Evolutionary conservation across 1,284 basidiomycete genomes (phyloP), one percentile per base, ranked within the genome.

Genomic region (Ganoderma sinense): DNA sequence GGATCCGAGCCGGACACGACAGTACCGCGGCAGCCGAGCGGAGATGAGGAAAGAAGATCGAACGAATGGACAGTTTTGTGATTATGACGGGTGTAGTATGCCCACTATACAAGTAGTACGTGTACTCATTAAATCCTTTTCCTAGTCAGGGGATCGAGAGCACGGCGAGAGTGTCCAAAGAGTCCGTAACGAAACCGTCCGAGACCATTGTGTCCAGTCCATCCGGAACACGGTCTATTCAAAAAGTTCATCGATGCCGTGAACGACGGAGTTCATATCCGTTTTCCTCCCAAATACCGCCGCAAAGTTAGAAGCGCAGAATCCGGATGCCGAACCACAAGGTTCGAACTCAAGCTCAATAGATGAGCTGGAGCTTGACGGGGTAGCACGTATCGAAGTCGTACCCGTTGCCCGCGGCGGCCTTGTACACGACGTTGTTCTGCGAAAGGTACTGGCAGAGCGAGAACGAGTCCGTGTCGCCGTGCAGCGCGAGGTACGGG

Each of bases 401-500:
- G 72, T 78, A 77, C 59, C 41, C 62, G 51, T 45, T 40, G 41
- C 65, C 65, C 67, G 72, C 63, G 36, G 39, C n/a, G 51, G 68
- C 45, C 67, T 75, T 72, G 71, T 74, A 78, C 29, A 75, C 73
- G 39, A 79, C 66, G 65, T 74, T 76, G 65, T 71, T 72, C 71
- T 77, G 75, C 16, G 67, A 61, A 65, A 65, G 67, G 36, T 58
- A 43, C 61, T 59, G 59, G 73, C 78, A 79, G 2, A 79, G 74
- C 40, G 73, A 74, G 74, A 79, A 79, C 56, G 66, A 68, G 71
- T 75, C 75, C 20, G 75, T 71, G 73, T 77, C 74, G 64, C 74
- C 71, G 70, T 76, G 71, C 18, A 77, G 73, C 13, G 78, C 76
- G 66, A 79, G 76, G 66, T 69, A 67, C 39, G 77, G 76, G 69